These are phyloP conservation scores for Pseudogymnoascus sp. DNA, from an alignment of 2,329 filamentous ascomycete species.

Conservation along the genomic window DNA sequence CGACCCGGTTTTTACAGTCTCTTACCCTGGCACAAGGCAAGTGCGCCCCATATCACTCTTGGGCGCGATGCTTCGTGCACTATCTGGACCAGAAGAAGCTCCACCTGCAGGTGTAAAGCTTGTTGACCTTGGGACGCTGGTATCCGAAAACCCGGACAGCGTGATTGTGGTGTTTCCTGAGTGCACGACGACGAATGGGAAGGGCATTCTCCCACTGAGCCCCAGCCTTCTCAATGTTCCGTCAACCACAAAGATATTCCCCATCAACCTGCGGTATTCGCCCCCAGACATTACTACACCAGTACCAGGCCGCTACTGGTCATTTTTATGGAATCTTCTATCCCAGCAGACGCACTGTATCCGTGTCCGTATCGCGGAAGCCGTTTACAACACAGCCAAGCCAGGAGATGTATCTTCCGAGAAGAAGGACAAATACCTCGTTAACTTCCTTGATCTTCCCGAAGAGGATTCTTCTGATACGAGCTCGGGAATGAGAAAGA, in stretches of 20 bases:
- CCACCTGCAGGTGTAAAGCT: conserved; percentile 44
- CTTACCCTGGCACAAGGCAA: conserved; percentile 66
- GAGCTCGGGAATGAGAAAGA: not conserved
- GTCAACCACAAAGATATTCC: conserved; percentile 70
- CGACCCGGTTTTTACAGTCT: conserved; percentile 86
- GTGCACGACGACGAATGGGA: conserved; percentile 88
- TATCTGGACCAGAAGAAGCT: conserved; percentile 50
- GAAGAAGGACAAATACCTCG: conserved; percentile 29
- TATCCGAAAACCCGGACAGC: conserved; percentile 63
- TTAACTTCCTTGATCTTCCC: conserved; percentile 24
- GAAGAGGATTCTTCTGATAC: conserved; percentile 22
- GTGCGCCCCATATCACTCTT: conserved; percentile 74
- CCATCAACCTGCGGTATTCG: conserved; percentile 82
- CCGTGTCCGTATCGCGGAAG: conserved; percentile 81
- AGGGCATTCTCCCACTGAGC: conserved; percentile 78
- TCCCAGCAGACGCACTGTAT: conserved; percentile 83
- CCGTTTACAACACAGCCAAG: conserved; percentile 48
- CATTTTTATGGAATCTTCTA: conserved; percentile 81
- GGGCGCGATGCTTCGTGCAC: conserved; percentile 66
- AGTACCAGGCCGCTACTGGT: conserved; percentile 63
- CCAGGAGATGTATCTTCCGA: conserved; percentile 22
- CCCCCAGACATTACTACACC: conserved; percentile 88
- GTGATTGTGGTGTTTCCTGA: conserved; percentile 87
- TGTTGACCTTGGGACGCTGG: conserved; percentile 56
- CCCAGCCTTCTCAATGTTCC: conserved; percentile 66